phyloP scores from a whole-genome alignment of 495 filamentous ascomycete genomes.

The Penicillium flavigenum region DNA sequence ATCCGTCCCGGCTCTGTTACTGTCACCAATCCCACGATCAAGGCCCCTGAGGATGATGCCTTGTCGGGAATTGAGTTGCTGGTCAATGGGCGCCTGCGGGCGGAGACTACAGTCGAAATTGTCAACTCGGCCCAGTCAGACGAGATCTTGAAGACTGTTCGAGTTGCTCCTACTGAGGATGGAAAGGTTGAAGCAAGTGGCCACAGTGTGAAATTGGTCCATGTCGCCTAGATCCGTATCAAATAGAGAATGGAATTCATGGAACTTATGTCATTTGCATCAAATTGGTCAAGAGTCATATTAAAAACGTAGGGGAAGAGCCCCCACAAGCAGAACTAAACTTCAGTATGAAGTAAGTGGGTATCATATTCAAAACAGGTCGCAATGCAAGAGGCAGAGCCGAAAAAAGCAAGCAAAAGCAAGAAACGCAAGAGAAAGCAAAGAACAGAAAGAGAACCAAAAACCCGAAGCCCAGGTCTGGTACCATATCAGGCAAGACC shows the following conservation, averaged over 20 bases:
- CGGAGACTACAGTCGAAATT: conserved; percentile 31
- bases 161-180: conserved; percentile 17
- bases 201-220: conserved; percentile 18
- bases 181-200: conserved; percentile 20
- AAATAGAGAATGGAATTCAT: conserved; percentile 12
- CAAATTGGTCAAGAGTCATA: conserved; percentile 12
- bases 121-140: conserved; percentile 38
- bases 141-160: conserved; percentile 32
- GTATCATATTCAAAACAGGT: conserved; percentile 32
- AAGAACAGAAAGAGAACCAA: not conserved
- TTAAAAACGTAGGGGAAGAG: not conserved
- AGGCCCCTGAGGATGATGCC: conserved; percentile 37
- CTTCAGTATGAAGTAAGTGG: conserved; percentile 27
- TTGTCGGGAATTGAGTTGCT: conserved; percentile 40
- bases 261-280: conserved; percentile 19
- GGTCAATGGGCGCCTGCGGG: conserved; percentile 35
- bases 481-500: not conserved
- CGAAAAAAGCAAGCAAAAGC: not conserved
- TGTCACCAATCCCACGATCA: conserved; percentile 34
- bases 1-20: conserved; percentile 42
- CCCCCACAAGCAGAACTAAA: conserved; percentile 9
- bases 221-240: conserved; percentile 5
- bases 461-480: not conserved
- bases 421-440: not conserved
- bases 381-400: conserved; percentile 11